Conservation (phyloP, 2,329 filamentous ascomycete species). For the Ophiocordyceps camponoti-leonardi region DNA sequence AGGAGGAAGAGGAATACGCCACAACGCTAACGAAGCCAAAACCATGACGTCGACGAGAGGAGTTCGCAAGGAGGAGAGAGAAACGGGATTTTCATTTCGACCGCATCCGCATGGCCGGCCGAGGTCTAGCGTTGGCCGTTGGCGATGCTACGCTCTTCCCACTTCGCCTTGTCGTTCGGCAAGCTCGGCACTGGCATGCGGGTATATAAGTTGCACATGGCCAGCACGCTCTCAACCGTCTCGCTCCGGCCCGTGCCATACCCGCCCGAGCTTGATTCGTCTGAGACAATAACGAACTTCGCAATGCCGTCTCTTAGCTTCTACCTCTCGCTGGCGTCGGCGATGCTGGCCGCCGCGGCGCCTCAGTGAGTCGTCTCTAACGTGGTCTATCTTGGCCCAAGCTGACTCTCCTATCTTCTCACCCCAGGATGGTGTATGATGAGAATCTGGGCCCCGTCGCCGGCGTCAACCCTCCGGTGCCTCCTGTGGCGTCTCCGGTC, state of each 20-base stretch:
- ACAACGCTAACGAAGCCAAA: background rate
- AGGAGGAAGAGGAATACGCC: background rate
- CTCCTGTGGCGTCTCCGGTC: slow-evolving; percentile 17
- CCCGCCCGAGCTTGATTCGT: background rate
- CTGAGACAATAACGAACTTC: background rate
- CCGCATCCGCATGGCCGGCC: background rate
- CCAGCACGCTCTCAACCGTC: background rate
- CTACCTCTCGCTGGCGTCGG: background rate
- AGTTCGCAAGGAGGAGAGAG: background rate
- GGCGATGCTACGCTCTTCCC: background rate
- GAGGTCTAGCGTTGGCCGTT: background rate
- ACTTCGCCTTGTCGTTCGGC: too few species aligned
- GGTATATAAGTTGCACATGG: background rate
- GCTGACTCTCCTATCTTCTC: background rate
- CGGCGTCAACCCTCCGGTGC: slow-evolving; percentile 19
- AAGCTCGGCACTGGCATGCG: background rate
- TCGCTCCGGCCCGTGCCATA: too few species aligned
- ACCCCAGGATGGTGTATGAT: slow-evolving; percentile 11
- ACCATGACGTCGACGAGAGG: background rate
- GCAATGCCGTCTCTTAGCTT: background rate
- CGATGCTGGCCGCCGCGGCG: background rate
- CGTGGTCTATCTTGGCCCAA: background rate
- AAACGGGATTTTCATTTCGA: background rate
- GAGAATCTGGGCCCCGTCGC: slow-evolving; percentile 24
- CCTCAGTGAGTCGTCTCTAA: background rate